These are phyloP conservation scores for Volvox africanus DNA, from an alignment of 139 green algal species.

Conservation along the genomic window DNA sequence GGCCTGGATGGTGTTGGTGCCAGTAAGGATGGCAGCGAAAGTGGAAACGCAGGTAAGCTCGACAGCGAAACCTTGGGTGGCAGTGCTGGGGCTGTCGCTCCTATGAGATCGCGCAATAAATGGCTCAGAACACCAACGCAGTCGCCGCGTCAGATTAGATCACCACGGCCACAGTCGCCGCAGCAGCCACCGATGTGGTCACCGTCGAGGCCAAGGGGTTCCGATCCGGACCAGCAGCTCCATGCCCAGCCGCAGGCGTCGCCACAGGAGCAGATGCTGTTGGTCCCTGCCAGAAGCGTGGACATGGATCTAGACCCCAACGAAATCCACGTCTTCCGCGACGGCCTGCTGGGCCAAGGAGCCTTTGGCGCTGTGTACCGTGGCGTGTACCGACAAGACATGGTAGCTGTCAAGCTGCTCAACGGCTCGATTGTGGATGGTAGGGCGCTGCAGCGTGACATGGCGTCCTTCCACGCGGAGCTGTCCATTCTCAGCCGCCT, in stretches of 20 bases:
- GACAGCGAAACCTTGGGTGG: not conserved
- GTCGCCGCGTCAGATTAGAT: not conserved
- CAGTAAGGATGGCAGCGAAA: not conserved
- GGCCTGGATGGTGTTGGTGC: not conserved
- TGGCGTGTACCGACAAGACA: conserved; percentile 53
- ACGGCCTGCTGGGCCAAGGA: conserved; percentile 67
- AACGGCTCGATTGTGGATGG: conserved; percentile 5
- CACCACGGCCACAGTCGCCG: not conserved
- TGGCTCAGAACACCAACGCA: not conserved
- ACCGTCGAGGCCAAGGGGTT: not conserved
- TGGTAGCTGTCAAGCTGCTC: conserved; percentile 46
- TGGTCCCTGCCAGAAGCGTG: not conserved
- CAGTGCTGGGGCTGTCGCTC: not conserved
- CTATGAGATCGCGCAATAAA: not conserved
- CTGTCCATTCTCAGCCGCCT: conserved; percentile 63
- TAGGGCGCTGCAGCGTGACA: conserved; percentile 23
- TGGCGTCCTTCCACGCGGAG: conserved; percentile 53
- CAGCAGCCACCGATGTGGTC: not conserved
- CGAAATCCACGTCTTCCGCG: conserved; percentile 37
- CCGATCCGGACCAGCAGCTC: not conserved
- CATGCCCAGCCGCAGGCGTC: not conserved
- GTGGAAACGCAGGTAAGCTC: not conserved
- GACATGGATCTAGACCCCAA: conserved; percentile 42
- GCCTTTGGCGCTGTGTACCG: conserved; percentile 77
- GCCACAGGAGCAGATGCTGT: conserved; percentile 1